A percentile compares a stretch with the other conserved stretches of the same genome.
phyloP scores from a whole-genome alignment of 176 grass and related monocot genomes.

The Bonia amplexicaulis region DNA sequence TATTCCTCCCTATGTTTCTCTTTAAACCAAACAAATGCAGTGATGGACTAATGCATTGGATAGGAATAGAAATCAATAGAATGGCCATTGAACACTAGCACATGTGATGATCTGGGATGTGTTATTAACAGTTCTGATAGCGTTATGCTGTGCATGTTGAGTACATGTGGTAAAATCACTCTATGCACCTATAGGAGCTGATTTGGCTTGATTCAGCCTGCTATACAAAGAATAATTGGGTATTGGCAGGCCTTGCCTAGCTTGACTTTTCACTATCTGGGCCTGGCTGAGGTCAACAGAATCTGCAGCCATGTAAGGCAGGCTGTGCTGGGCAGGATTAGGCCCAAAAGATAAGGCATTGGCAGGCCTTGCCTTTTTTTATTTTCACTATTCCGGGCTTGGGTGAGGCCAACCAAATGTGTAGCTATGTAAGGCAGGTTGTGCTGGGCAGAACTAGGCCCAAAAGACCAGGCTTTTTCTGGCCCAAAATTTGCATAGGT shows the following conservation, averaged over 20 bases:
- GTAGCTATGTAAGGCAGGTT: neutral
- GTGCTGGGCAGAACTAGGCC: neutral
- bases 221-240: neutral
- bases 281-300: neutral
- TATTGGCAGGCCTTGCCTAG: neutral
- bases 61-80: neutral
- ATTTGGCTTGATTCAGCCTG: slow-evolving; percentile 14
- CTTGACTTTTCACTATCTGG: slow-evolving; percentile 17
- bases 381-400: neutral
- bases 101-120: neutral
- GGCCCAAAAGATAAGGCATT: neutral
- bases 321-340: neutral
- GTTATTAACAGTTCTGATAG: neutral
- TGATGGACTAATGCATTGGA: neutral
- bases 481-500: neutral
- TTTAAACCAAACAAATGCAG: neutral
- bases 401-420: slow-evolving; percentile 4
- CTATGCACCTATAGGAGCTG: neutral
- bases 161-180: neutral
- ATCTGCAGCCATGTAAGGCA: neutral
- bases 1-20: neutral
- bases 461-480: neutral
- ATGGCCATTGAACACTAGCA: neutral
- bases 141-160: neutral
- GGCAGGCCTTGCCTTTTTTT: neutral